Conservation (phyloP, 768 basidiomycete genomes). For the Hericium erinaceus region DNA sequence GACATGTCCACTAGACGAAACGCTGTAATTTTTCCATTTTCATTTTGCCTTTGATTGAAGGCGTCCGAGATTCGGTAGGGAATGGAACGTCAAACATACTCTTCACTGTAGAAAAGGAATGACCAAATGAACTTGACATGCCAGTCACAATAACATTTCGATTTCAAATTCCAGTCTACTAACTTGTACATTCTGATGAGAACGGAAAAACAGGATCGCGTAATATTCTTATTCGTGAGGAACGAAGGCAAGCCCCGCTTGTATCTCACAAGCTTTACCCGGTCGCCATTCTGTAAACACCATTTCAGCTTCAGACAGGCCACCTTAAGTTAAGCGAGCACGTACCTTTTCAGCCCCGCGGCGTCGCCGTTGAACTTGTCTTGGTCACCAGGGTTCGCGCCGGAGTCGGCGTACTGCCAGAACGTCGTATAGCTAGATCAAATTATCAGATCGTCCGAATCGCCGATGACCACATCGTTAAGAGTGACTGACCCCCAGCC, state of each 20-base stretch:
- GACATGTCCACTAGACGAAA: background rate
- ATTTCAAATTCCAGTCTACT: background rate
- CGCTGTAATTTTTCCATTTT: too few relatives aligned
- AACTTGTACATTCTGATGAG: background rate
- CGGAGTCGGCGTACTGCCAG: slow-evolving; percentile 52
- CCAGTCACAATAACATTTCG: too few relatives aligned
- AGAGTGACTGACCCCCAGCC: slow-evolving; percentile 40
- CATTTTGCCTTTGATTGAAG: too few relatives aligned
- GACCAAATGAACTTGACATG: too few relatives aligned
- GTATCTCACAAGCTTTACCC: background rate
- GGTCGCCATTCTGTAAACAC: background rate
- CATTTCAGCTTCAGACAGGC: background rate
- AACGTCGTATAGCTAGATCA: slow-evolving; percentile 37
- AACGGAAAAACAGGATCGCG: background rate
- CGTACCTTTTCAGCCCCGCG: slow-evolving; percentile 31
- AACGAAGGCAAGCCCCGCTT: background rate
- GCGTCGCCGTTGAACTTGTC: slow-evolving; percentile 47
- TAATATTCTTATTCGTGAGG: background rate
- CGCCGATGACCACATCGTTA: too few relatives aligned
- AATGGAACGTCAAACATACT: too few relatives aligned
- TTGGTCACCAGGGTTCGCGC: slow-evolving; percentile 48
- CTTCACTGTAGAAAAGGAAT: too few relatives aligned
- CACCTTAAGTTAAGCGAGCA: background rate
- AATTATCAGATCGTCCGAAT: background rate
- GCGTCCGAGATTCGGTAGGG: too few relatives aligned